Evolutionary conservation across 2,329 filamentous ascomycete species (phyloP), one percentile per base, ranked within the genome.

Genomic region (Colletotrichum nymphaeae): DNA sequence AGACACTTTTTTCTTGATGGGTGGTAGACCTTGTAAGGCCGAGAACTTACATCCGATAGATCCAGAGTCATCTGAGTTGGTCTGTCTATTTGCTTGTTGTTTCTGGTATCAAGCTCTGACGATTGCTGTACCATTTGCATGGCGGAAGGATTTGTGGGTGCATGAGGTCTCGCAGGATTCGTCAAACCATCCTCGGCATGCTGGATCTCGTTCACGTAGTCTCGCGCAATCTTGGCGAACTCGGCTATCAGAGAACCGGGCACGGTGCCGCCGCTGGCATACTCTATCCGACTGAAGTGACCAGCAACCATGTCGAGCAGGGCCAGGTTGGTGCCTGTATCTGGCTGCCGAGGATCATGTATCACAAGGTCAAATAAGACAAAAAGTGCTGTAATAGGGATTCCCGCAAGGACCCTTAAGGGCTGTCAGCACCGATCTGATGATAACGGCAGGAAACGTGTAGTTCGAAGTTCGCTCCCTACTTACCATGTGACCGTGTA

Each of bases 251-350:
- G 75, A 1, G 82, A 84, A 0, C 79, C 79, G 0, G 82, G 83
- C 0, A 86, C 74, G 3, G 78, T 77, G 1, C 83, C 81, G 2
- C 77, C 78, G 19, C 83, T 83, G 11, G 80, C 80, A 64, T 80
- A 83, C 73, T 86, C 85, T 8, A 86, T 76, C 8, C 82, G 78
- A 60, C 81, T 84, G 57, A 86, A 86, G 73, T 86, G 83, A 1
- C 83, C 84, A 8, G 80, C 82, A 5, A 77, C 83, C 70, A 85
- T 80, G 58, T 85, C 84, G 11, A 86, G 77, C 0, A 85, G 77
- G 3, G 81, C 78, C 1, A 86, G 78, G 63, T 86, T 84, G 3
- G 74, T 79, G 6, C 59, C 66, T 0, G 80, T 84, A 42, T 84
- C 82, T 0, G 78, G 75, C 37, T 83, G 78, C 5, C 63, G 74